Evolutionary conservation across 2,329 filamentous ascomycete species (phyloP), one percentile per base, ranked within the genome.

Genomic region (Clarireedia monteithiana): DNA sequence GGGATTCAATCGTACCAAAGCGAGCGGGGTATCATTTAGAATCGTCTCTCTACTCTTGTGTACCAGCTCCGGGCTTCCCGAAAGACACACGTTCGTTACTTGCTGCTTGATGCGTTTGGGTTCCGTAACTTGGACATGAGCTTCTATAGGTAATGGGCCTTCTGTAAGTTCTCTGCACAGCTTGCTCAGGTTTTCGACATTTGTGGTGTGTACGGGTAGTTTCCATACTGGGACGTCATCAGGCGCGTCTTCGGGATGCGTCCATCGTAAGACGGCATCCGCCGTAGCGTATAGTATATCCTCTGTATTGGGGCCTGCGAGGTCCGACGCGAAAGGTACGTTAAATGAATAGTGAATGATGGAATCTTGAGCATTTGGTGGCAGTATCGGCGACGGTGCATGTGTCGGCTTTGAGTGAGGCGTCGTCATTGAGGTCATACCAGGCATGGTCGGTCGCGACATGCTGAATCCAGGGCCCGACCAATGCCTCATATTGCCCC

Each of bases 341-440:
- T 96, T 97, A 84, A 99, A 97, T 62, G 90, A 92, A 71, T 96
- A 86, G 73, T 95, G 90, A 72, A 97, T 89, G 63, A 84, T 84
- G 52, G 85, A 79, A 70, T 92, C 88, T 68, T 86, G 80, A 60
- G 85, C 78, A 62, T 86, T 84, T 57, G 86, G 83, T 63, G 87
- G 84, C 66, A 84, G 78, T 69, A 83, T 75, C 61, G 82, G 77
- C 57, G 81, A 74, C 58, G 76, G 74, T 62, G 74, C 73, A 52
- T 78, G 73, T 57, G 75, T 71, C 60, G 77, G 75, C 71, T 85
- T 83, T 65, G 78, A 75, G 61, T 83, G 81, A 60, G 79, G 75
- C 40, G 40, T 39, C 39, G 62, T 53, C 59, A 78, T 76, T 71
- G 82, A 78, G 62, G 60, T 59, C 65, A 69, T 79, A 34, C 53